Evolutionary conservation across 108 stramenopile species (phyloP).

Genomic region (Cylindrotheca fusiformis): DNA sequence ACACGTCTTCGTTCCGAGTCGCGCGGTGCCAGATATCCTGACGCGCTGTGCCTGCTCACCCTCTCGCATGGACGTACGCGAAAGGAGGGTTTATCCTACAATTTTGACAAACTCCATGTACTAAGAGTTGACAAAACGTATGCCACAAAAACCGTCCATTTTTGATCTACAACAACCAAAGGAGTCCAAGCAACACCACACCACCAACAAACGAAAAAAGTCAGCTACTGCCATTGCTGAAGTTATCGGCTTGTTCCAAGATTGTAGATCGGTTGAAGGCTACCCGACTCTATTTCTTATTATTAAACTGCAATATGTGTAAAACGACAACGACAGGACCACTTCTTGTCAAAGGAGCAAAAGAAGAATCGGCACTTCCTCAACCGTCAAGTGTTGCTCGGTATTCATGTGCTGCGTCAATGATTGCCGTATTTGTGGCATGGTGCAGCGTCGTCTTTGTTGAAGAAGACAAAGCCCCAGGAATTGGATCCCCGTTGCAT

Average conservation of each 20-base stretch:
- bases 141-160: too few relatives aligned
- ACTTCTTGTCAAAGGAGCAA: constrained; percentile 6
- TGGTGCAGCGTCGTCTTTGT: constrained; percentile 73
- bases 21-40: background rate
- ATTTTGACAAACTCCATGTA: too few relatives aligned
- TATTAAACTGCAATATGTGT: too few relatives aligned
- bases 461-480: constrained; percentile 42
- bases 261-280: too few relatives aligned
- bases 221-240: too few relatives aligned
- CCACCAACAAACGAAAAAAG: too few relatives aligned
- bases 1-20: background rate
- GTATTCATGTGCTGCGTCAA: constrained; percentile 71
- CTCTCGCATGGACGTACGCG: background rate
- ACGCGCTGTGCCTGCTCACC: background rate
- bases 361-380: background rate
- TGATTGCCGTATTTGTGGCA: constrained; percentile 60
- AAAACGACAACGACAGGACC: background rate
- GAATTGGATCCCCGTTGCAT: constrained; percentile 57
- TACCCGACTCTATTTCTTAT: too few relatives aligned
- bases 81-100: too few relatives aligned
- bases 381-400: constrained; percentile 37
- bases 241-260: too few relatives aligned
- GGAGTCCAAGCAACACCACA: too few relatives aligned
- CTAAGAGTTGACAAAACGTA: too few relatives aligned
- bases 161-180: too few relatives aligned